These are phyloP conservation scores for Cicer cuneatum DNA, from an alignment of 306 rosid species.

Conservation along the genomic window DNA sequence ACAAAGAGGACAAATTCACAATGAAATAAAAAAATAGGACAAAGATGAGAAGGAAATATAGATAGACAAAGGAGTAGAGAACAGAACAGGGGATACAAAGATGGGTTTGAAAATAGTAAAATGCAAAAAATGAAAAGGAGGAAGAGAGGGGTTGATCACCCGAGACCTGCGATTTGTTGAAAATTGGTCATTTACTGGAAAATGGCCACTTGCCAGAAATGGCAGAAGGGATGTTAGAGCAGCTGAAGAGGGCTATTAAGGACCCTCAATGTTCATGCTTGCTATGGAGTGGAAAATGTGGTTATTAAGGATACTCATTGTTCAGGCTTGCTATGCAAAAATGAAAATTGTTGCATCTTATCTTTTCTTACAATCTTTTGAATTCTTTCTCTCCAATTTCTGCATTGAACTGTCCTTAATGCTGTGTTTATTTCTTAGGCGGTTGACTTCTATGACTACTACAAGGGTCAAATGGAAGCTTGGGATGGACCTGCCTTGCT, in stretches of 20 bases:
- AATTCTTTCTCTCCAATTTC: slow-evolving; percentile 31
- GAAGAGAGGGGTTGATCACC: slow-evolving; percentile 16
- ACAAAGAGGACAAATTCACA: background rate
- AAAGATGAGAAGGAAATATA: slow-evolving; percentile 16
- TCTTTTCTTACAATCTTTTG: slow-evolving; percentile 26
- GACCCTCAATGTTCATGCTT: slow-evolving; percentile 19
- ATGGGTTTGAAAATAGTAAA: slow-evolving; percentile 17
- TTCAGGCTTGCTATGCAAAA: slow-evolving; percentile 34
- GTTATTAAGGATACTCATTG: background rate
- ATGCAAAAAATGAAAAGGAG: background rate
- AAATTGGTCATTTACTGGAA: background rate
- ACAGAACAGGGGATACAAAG: background rate
- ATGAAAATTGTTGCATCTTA: slow-evolving; percentile 28
- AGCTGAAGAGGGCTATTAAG: background rate
- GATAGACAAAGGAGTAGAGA: background rate
- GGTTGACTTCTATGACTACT: slow-evolving; percentile 91
- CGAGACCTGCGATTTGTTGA: slow-evolving; percentile 4
- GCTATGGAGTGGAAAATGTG: slow-evolving; percentile 9
- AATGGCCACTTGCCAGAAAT: background rate
- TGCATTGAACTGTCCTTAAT: slow-evolving; percentile 35
- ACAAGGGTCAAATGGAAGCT: slow-evolving; percentile 99
- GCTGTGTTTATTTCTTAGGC: slow-evolving; percentile 58
- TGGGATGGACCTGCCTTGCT: slow-evolving; percentile 99
- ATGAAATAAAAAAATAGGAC: background rate
- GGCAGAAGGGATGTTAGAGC: background rate